Conservation (phyloP, 148 eudicot species). For the Hydrangea macrophylla region DNA sequence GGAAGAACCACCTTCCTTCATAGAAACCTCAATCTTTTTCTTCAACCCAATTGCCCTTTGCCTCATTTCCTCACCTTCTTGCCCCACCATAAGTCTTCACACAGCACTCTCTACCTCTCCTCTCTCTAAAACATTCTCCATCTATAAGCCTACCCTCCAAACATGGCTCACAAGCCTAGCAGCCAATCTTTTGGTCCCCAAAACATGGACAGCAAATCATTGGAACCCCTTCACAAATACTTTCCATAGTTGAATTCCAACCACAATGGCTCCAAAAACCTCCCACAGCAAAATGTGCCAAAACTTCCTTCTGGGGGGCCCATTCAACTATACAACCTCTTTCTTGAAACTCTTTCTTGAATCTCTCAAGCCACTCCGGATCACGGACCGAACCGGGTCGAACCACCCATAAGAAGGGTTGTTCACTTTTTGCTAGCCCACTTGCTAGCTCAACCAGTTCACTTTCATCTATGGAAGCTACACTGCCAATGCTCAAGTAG, state of each 20-base stretch:
- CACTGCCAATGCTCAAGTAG: conserved; percentile 22
- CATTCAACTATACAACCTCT: conserved; percentile 26
- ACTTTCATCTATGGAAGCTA: conserved; percentile 10
- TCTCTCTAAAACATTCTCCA: conserved; percentile 7
- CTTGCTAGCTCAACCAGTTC: conserved; percentile 24
- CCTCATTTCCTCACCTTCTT: conserved; percentile 18
- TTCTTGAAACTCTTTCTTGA: background rate
- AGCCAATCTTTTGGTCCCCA: conserved; percentile 20
- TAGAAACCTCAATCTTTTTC: conserved; percentile 5
- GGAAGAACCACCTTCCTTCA: conserved; percentile 18
- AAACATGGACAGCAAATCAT: conserved; percentile 23
- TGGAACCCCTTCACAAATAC: conserved; percentile 25
- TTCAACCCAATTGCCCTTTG: conserved; percentile 15
- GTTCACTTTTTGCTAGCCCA: conserved; percentile 23
- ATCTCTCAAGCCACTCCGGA: conserved; percentile 1
- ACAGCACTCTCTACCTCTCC: conserved; percentile 6
- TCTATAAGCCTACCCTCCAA: conserved; percentile 27
- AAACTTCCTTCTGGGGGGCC: conserved; percentile 25
- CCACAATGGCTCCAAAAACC: conserved; percentile 33
- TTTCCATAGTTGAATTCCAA: conserved; percentile 30
- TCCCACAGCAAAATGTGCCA: conserved; percentile 19
- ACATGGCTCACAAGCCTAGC: conserved; percentile 14
- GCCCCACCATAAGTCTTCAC: conserved; percentile 11
- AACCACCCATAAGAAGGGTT: conserved; percentile 28
- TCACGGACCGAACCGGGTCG: conserved; percentile 14